Conservation (phyloP, 371 early-diverging fungal genomes). For the Mucor piriformis region DNA sequence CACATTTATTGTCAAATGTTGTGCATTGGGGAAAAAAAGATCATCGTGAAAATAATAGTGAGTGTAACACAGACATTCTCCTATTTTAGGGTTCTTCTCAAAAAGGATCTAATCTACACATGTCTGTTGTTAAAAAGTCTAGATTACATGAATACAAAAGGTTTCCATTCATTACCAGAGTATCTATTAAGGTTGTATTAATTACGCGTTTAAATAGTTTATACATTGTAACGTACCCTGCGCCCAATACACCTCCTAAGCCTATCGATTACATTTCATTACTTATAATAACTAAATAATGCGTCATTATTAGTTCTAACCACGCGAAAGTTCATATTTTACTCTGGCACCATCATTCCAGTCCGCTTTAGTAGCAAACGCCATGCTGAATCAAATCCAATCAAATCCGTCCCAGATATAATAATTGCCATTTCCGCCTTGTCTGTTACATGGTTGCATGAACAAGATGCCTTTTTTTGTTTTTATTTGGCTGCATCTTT, state of each 20-base stretch:
- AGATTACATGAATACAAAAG: slow-evolving; percentile 24
- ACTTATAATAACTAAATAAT: slow-evolving; percentile 39
- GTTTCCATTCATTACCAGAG: slow-evolving; percentile 32
- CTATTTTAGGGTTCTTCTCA: background rate
- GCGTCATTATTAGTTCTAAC: background rate
- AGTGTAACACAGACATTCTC: slow-evolving; percentile 9
- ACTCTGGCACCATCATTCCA: slow-evolving; percentile 57
- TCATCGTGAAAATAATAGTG: background rate
- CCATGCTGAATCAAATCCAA: slow-evolving; percentile 44
- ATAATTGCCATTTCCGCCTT: slow-evolving; percentile 37
- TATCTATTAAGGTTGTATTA: slow-evolving; percentile 15
- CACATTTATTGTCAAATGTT: background rate
- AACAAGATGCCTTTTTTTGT: slow-evolving; percentile 46
- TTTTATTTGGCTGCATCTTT: no score
- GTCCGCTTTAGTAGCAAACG: slow-evolving; percentile 55
- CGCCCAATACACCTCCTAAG: slow-evolving; percentile 51
- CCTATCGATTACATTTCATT: slow-evolving; percentile 47
- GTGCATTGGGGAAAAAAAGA: background rate
- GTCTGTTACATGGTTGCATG: slow-evolving; percentile 34
- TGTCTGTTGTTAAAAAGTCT: background rate
- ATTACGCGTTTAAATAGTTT: background rate
- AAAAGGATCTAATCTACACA: background rate
- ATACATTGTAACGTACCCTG: slow-evolving; percentile 37
- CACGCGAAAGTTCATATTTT: slow-evolving; percentile 48
- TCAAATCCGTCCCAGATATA: slow-evolving; percentile 44